A percentile compares a stretch with the other conserved stretches of the same genome.
Conservation (phyloP, 148 eudicot species). For the Arctostaphylos glauca region DNA sequence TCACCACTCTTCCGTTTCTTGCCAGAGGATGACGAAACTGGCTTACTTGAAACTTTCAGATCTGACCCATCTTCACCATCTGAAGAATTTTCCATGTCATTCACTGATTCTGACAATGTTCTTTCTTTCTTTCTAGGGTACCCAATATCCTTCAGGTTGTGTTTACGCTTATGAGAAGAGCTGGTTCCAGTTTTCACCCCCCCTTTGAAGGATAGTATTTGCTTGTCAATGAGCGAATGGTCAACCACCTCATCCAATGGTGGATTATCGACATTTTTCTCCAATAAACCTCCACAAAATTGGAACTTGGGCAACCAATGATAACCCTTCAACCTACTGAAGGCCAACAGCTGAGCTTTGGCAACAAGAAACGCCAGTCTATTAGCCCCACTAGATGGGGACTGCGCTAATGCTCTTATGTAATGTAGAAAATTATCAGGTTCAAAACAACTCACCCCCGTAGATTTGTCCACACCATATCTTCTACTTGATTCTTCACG, state of each 20-base stretch:
- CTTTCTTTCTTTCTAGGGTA: slow-evolving; percentile 65
- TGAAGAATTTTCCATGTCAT: slow-evolving; percentile 47
- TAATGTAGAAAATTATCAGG: slow-evolving; percentile 61
- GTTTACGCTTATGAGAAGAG: slow-evolving; percentile 48
- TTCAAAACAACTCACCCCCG: slow-evolving; percentile 44
- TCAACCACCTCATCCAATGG: slow-evolving; percentile 31
- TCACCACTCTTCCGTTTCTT: slow-evolving; percentile 44
- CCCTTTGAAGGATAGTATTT: slow-evolving; percentile 13
- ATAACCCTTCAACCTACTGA: slow-evolving; percentile 54
- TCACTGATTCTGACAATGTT: slow-evolving; percentile 62
- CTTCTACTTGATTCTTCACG: slow-evolving; percentile 55
- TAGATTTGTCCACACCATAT: slow-evolving; percentile 48
- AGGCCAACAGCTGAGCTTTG: slow-evolving; percentile 73
- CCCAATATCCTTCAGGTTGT: slow-evolving; percentile 51
- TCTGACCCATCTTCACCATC: slow-evolving; percentile 60
- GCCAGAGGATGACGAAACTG: slow-evolving; percentile 34
- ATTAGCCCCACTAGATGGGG: slow-evolving; percentile 46
- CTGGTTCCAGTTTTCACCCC: slow-evolving; percentile 27
- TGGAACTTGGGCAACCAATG: slow-evolving; percentile 47
- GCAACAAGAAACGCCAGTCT: slow-evolving; percentile 60
- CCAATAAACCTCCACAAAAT: slow-evolving; percentile 46
- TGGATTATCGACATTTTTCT: slow-evolving; percentile 33
- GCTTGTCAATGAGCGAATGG: slow-evolving; percentile 21
- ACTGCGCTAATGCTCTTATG: slow-evolving; percentile 57
- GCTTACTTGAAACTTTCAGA: slow-evolving; percentile 36